Evolutionary conservation across 768 basidiomycete genomes (phyloP), one percentile per base, ranked within the genome.

Genomic region (Pulveroboletus sp.): DNA sequence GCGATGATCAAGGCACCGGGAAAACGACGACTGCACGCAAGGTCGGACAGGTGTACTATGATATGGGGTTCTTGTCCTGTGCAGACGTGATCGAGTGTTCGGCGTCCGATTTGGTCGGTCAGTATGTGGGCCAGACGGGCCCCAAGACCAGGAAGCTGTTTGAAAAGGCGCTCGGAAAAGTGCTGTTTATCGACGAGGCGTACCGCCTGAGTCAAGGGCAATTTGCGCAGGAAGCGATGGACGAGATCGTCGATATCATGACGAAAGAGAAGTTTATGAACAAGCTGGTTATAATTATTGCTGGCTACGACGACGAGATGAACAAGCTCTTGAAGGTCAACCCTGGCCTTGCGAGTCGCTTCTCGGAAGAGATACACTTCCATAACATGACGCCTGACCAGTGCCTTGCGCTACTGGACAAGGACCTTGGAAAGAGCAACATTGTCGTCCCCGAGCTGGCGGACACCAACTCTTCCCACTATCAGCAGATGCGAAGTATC

Each of bases 101-200:
- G 0, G 83, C 82, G 0, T 75, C 83, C 2, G 86, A 87, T 53
- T 72, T 88, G 28, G 78, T 86, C 1, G 86, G 80, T 1, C 73
- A 84, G 57, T 86, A 80, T 43, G 77, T 86, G 8, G 85, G 85
- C 6, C 84, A 86, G 0, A 86, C 85, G 0, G 86, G 84, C 1
- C 84, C 83, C 0, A 84, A 84, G 63, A 82, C 81, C 1, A 71
- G 66, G 55, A 71, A 77, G 46, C 57, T 80, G 1, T 78, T 87
- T 41, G 80, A 84, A 40, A 81, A 79, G 60, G 85, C 82, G 0
- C 71, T 84, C 1, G 85, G 85, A 0, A 75, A 76, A 37, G 83
- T 87, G 4, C 71, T 86, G 1, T 86, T 87, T 68, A 73, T 86
- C 45, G 85, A 86, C 47, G 85, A 87, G 53, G 85, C 85, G 0